Conservation (phyloP, 192 early-diverging fungal species). For the Umbelopsis sp. region DNA sequence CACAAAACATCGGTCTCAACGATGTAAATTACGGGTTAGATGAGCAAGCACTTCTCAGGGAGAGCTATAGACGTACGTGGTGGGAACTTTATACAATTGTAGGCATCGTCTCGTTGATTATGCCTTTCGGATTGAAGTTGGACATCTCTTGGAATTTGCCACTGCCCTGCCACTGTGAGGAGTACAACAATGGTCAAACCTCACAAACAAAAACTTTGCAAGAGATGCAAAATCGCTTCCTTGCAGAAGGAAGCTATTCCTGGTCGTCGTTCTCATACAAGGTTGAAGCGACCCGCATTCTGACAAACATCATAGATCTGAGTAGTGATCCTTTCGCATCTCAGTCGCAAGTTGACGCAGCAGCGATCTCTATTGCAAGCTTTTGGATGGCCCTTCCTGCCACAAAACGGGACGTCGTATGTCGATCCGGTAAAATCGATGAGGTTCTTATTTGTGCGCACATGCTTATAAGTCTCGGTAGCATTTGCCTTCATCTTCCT, state of each 20-base stretch:
- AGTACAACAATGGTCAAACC: neutral
- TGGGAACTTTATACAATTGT: neutral
- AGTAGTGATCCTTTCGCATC: neutral
- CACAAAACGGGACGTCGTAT: neutral
- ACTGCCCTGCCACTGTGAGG: conserved; percentile 1
- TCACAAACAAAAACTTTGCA: neutral
- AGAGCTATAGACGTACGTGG: conserved; percentile 9
- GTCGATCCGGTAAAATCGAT: neutral
- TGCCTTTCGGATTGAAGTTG: neutral
- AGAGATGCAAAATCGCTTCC: neutral
- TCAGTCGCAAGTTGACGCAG: neutral
- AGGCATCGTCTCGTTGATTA: neutral
- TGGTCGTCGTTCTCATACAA: neutral
- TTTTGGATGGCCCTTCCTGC: neutral
- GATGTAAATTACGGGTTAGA: neutral
- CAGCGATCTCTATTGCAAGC: neutral
- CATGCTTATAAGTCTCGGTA: neutral
- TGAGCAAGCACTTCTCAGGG: neutral
- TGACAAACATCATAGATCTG: neutral
- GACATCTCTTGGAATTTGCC: neutral
- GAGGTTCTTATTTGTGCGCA: conserved; percentile 1
- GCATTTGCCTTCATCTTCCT: neutral
- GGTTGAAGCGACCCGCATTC: neutral
- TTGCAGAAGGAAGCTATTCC: neutral
- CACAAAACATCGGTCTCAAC: neutral